These are phyloP conservation scores for Acanthamoeba polyphaga DNA, from an alignment of 208 protist genomes.

Conservation along the genomic window DNA sequence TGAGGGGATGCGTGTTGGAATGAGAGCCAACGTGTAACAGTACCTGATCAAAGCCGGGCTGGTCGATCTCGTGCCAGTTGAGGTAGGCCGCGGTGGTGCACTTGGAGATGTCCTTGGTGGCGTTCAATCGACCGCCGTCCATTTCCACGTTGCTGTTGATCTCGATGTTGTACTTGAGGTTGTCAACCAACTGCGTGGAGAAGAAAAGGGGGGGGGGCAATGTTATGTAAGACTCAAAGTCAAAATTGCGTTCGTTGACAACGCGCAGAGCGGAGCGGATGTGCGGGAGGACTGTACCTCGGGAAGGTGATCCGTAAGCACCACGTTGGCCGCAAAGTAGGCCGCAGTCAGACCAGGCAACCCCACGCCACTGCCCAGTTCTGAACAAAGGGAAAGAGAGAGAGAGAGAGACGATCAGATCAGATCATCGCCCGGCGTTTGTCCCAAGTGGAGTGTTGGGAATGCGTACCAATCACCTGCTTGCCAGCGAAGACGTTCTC, in stretches of 20 bases:
- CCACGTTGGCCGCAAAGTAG: slow-evolving; percentile 76
- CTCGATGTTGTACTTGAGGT: slow-evolving; percentile 84
- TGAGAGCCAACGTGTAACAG: not conserved
- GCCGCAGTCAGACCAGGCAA: slow-evolving; percentile 82
- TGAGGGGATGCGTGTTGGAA: not conserved
- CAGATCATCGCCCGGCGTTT: not conserved
- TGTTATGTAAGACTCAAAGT: not conserved
- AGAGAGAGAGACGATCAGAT: not conserved
- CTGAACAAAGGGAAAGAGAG: not conserved
- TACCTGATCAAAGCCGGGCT: slow-evolving; percentile 61
- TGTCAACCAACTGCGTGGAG: slow-evolving; percentile 78
- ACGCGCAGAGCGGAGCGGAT: not conserved
- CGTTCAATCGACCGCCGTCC: not conserved
- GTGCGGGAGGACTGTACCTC: slow-evolving; percentile 1
- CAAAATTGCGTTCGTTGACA: no score
- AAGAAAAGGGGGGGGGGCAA: not conserved
- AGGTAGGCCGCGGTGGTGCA: slow-evolving; percentile 75
- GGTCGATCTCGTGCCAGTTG: slow-evolving; percentile 86
- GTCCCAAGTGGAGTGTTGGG: not conserved
- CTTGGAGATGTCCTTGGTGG: slow-evolving; percentile 66
- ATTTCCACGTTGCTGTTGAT: slow-evolving; percentile 79
- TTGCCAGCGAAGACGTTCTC: slow-evolving; percentile 69
- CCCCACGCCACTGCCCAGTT: slow-evolving; percentile 84
- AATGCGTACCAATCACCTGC: slow-evolving; percentile 69
- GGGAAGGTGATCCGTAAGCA: slow-evolving; percentile 82